Evolutionary conservation across 225 moss, liverwort and hornwort species (phyloP), one percentile per base, ranked within the genome.

Genomic region (Pleurozium schreberi): DNA sequence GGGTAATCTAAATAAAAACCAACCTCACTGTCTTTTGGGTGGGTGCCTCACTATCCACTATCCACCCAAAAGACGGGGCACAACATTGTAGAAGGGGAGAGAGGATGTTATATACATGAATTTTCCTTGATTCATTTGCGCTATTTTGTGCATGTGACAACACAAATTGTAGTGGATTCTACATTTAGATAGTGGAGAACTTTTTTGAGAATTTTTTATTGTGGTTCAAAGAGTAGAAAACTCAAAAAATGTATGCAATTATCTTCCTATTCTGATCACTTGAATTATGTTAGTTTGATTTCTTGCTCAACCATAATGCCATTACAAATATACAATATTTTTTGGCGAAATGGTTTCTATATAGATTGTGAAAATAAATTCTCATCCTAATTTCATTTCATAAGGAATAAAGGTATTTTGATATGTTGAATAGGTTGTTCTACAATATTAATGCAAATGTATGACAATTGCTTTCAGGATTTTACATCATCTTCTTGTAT

Each of bases 51-150:
- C n/a, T n/a, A n/a, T n/a, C n/a, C n/a, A n/a, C n/a, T n/a, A n/a
- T n/a, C n/a, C n/a, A n/a, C n/a, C n/a, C n/a, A n/a, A n/a, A n/a
- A n/a, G n/a, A n/a, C n/a, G n/a, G n/a, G n/a, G n/a, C n/a, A n/a
- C n/a, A n/a, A n/a, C n/a, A n/a, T n/a, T n/a, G n/a, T n/a, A n/a
- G n/a, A n/a, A n/a, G n/a, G 71, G 1, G 5, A 27, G 1, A 5
- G 4, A 25, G 4, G 26, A 5, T 0, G 0, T 28, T 17, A 45
- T 28, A 17, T 43, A 17, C 16, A 45, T 43, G 6, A 17, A 28
- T 28, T 9, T 71, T 27, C 43, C 3, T 71, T 6, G 10, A 73
- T 45, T 73, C 9, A 27, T 73, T 73, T 73, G 17, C 6, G 2
- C 17, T 9, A 5, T 9, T 42, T 67, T 43, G 14, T 70, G 5